phyloP scores from a whole-genome alignment of 768 basidiomycete species.

The Rhodotorula graminis region DNA sequence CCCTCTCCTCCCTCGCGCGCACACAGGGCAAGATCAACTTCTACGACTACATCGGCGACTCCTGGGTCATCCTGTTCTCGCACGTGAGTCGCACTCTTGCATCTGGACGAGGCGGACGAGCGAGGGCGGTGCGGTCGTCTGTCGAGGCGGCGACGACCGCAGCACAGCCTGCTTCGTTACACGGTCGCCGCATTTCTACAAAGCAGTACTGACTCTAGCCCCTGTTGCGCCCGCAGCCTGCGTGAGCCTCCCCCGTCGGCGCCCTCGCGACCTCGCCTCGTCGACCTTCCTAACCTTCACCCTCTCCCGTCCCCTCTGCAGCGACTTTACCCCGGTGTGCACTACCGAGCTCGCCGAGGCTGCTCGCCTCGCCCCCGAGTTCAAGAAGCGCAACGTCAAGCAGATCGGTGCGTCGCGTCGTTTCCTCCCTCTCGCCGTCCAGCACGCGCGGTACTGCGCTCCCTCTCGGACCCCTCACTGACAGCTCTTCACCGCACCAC shows the following conservation, averaged over 20 bases:
- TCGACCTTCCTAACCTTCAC: conserved; percentile 16
- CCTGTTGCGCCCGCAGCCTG: neutral
- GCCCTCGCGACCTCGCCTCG: no score
- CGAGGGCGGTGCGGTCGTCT: no score
- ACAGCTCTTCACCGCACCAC: conserved; percentile 49
- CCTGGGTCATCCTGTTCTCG: conserved; percentile 86
- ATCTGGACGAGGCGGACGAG: neutral
- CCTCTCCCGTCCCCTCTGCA: conserved; percentile 22
- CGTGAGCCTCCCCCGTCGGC: neutral
- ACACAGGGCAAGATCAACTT: conserved; percentile 61
- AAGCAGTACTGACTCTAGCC: neutral
- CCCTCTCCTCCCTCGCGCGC: no score
- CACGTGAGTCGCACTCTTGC: conserved; percentile 62
- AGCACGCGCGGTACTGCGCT: no score
- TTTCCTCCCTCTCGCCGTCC: no score
- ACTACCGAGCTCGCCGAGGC: conserved; percentile 83
- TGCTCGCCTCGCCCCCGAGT: conserved; percentile 77
- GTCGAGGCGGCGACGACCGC: no score
- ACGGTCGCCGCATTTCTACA: neutral
- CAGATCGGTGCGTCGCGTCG: conserved; percentile 66
- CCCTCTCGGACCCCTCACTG: neutral
- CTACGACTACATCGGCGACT: conserved; percentile 84
- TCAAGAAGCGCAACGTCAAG: conserved; percentile 81
- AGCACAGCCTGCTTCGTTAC: neutral
- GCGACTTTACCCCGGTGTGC: conserved; percentile 53